Conservation (phyloP, 352 stramenopile species). For the Thraustotheca clavata region DNA sequence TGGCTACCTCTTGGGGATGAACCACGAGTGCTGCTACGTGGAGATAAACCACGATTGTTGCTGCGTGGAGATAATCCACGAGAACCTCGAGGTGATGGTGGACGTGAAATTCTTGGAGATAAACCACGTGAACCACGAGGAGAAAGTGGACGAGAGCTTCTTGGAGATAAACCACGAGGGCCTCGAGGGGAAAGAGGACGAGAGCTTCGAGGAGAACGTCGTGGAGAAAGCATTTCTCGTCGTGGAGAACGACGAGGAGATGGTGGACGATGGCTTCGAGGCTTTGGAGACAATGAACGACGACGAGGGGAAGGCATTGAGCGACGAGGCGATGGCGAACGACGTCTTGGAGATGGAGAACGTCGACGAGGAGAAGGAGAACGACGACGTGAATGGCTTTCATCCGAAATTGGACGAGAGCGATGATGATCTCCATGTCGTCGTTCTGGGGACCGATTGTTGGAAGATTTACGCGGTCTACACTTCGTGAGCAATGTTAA, state of each 20-base stretch:
- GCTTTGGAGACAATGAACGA: not conserved
- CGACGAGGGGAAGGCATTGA: not conserved
- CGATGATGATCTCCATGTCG: not conserved
- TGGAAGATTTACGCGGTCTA: not conserved
- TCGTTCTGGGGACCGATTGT: not conserved
- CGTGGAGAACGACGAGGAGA: slow-evolving; percentile 6
- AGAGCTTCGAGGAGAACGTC: too few relatives aligned
- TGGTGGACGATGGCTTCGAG: not conserved
- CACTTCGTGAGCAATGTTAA: not conserved
- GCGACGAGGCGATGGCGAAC: not conserved
- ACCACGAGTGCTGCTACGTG: too few relatives aligned
- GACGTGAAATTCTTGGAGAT: too few relatives aligned
- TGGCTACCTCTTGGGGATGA: too few relatives aligned
- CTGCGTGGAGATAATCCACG: too few relatives aligned
- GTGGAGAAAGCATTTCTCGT: too few relatives aligned
- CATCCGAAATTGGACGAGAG: not conserved
- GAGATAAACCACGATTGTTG: too few relatives aligned
- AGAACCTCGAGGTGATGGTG: too few relatives aligned
- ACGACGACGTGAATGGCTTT: not conserved
- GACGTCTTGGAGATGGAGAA: not conserved
- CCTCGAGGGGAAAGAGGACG: too few relatives aligned
- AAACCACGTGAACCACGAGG: too few relatives aligned
- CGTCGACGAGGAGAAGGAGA: not conserved
- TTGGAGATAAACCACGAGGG: too few relatives aligned
- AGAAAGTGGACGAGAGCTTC: too few relatives aligned